phyloP scores from a whole-genome alignment of 345 rosid genomes.

The Syzygium aqueum region DNA sequence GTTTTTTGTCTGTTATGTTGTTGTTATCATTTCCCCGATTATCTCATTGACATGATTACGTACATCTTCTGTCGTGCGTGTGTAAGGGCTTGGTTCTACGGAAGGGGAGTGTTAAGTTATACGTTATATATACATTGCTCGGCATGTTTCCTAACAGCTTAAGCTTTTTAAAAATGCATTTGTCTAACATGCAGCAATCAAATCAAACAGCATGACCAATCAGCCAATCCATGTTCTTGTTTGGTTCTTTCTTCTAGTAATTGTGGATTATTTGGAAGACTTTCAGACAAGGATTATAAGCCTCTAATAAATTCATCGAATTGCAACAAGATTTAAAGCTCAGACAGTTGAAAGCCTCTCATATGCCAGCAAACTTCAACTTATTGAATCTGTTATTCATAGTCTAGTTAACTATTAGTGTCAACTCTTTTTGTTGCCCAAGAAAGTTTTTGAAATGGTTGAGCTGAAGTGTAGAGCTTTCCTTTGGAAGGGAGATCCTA shows the following conservation, averaged over 20 bases:
- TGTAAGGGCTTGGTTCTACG: rapidly evolving
- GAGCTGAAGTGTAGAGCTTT: not conserved
- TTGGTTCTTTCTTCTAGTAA: not conserved
- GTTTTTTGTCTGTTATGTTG: not conserved
- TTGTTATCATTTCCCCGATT: not conserved
- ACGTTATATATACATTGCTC: not conserved
- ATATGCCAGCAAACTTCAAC: not conserved
- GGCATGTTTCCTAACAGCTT: not conserved
- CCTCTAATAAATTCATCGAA: not conserved
- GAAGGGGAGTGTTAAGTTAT: rapidly evolving
- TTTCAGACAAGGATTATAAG: not conserved
- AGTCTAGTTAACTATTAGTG: not conserved
- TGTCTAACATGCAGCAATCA: not conserved
- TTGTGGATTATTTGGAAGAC: not conserved
- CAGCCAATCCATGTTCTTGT: not conserved
- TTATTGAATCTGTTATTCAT: not conserved
- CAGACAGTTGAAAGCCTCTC: not conserved
- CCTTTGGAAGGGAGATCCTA: not conserved
- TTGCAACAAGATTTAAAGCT: not conserved
- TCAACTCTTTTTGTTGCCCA: not conserved
- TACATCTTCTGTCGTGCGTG: not conserved
- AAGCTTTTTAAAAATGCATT: not conserved
- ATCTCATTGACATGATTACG: rapidly evolving
- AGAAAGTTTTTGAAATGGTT: not conserved
- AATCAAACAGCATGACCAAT: not conserved